Evolutionary conservation across 805 yeast species (phyloP).

Genomic region (Tetrapisispora namnaoensis): DNA sequence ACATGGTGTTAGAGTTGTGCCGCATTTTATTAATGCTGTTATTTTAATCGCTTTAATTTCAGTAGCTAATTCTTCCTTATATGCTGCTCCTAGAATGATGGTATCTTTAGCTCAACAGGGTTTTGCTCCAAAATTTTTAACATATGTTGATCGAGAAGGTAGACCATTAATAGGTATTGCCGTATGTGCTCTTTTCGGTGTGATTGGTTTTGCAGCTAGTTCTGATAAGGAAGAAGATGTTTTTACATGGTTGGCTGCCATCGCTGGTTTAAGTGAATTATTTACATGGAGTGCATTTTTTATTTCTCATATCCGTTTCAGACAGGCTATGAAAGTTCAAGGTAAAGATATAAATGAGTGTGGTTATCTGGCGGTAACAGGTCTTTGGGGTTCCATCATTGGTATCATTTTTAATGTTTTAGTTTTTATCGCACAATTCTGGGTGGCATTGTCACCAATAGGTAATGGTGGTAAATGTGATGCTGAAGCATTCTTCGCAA

Average conservation of each 20-base stretch:
- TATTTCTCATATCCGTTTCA: slow-evolving; percentile 43
- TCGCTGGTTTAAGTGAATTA: slow-evolving; percentile 50
- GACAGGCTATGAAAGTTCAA: slow-evolving; percentile 43
- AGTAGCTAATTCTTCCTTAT: slow-evolving; percentile 69
- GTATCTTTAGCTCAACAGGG: slow-evolving; percentile 65
- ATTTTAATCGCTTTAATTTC: slow-evolving; percentile 64
- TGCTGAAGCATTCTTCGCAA: slow-evolving; percentile 40
- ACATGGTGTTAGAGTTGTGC: slow-evolving; percentile 54
- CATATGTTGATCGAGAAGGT: slow-evolving; percentile 47
- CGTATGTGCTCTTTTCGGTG: slow-evolving; percentile 43
- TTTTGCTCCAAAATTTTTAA: slow-evolving; percentile 48
- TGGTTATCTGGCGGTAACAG: slow-evolving; percentile 41
- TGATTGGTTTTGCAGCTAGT: slow-evolving; percentile 54
- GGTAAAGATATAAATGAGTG: slow-evolving; percentile 39
- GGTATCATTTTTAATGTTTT: slow-evolving; percentile 42
- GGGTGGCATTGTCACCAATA: slow-evolving; percentile 55
- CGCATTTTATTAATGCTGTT: slow-evolving; percentile 66
- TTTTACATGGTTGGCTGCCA: slow-evolving; percentile 52
- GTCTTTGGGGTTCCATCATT: slow-evolving; percentile 40
- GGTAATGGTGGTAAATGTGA: slow-evolving; percentile 29
- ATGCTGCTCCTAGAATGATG: slow-evolving; percentile 61
- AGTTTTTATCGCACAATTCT: slow-evolving; percentile 48
- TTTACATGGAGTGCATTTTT: slow-evolving; percentile 54
- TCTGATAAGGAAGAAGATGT: slow-evolving; percentile 41
- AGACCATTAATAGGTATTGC: slow-evolving; percentile 49